A percentile compares a stretch with the other conserved stretches of the same genome.
These are phyloP conservation scores for Botryobasidium botryosum DNA, from an alignment of 768 basidiomycete species.

Conservation along the genomic window DNA sequence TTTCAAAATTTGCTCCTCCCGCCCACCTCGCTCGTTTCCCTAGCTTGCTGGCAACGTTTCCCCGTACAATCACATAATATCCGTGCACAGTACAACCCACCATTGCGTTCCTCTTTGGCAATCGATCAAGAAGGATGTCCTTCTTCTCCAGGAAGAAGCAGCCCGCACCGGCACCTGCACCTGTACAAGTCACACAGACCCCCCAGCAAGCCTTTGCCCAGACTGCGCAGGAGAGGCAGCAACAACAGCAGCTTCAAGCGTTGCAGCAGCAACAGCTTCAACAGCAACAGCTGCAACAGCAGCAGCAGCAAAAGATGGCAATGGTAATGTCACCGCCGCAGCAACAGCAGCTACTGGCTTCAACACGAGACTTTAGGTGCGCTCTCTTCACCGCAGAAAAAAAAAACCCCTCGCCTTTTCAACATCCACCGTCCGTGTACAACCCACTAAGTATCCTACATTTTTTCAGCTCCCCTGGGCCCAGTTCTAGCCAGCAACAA, in stretches of 20 bases:
- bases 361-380: slow-evolving; percentile 7
- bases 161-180: slow-evolving; percentile 24
- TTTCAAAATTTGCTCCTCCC: no score
- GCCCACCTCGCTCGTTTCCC: no score
- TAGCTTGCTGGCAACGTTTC: no score
- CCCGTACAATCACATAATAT: no score
- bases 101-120: slow-evolving; percentile 57
- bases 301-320: slow-evolving; percentile 3
- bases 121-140: slow-evolving; percentile 80
- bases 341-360: slow-evolving; percentile 6
- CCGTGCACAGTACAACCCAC: slow-evolving; percentile 12
- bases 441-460: not conserved
- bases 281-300: slow-evolving; percentile 6
- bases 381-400: not conserved
- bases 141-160: slow-evolving; percentile 87
- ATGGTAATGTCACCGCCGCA: no score
- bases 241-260: slow-evolving; percentile 19
- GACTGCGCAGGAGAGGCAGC: slow-evolving; percentile 21
- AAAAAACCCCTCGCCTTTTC: slow-evolving; percentile 1
- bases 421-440: not conserved
- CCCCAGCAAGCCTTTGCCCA: slow-evolving; percentile 31
- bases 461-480: not conserved
- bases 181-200: slow-evolving; percentile 3
- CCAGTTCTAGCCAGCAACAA: not conserved
- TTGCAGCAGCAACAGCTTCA: slow-evolving; percentile 19